A percentile compares a stretch with the other conserved stretches of the same genome.
phyloP scores from a whole-genome alignment of 805 yeast species.

The Suhomyces tanzawaensis region DNA sequence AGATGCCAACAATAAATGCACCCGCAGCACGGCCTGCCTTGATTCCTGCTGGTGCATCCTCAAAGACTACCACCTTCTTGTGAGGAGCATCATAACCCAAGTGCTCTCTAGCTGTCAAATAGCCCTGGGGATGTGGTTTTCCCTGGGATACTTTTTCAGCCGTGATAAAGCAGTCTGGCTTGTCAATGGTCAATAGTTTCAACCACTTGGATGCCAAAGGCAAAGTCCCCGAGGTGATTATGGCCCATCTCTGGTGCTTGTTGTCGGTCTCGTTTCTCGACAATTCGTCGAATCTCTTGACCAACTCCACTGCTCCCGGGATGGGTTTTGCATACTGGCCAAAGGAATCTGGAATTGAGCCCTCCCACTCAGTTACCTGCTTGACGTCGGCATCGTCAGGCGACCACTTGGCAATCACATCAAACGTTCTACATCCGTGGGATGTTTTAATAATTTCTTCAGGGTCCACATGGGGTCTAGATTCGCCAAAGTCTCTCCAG shows the following conservation, averaged over 20 bases:
- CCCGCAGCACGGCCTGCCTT: conserved; percentile 82
- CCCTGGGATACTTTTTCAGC: conserved; percentile 78
- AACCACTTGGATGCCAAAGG: conserved; percentile 81
- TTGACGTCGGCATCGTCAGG: conserved; percentile 70
- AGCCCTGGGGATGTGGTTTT: conserved; percentile 86
- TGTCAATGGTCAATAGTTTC: conserved; percentile 52
- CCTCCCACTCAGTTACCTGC: conserved; percentile 65
- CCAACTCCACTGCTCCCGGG: conserved; percentile 69
- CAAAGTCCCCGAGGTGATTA: conserved; percentile 80
- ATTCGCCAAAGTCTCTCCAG: conserved; percentile 71
- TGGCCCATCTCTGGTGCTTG: conserved; percentile 66
- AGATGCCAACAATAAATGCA: conserved; percentile 77
- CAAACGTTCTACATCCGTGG: conserved; percentile 83
- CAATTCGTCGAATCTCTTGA: conserved; percentile 47
- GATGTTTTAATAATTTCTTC: conserved; percentile 68
- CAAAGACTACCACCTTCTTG: conserved; percentile 62
- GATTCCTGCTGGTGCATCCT: conserved; percentile 88
- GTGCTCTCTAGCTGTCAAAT: conserved; percentile 53
- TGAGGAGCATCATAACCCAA: conserved; percentile 37
- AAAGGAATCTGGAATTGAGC: conserved; percentile 64
- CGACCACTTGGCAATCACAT: conserved; percentile 68
- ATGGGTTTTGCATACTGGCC: conserved; percentile 73
- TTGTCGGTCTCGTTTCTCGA: conserved; percentile 44
- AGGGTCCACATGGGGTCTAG: conserved; percentile 67
- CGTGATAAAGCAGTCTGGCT: conserved; percentile 76